Conservation (phyloP, 2,329 filamentous ascomycete species). For the Elsinoe batatas region DNA sequence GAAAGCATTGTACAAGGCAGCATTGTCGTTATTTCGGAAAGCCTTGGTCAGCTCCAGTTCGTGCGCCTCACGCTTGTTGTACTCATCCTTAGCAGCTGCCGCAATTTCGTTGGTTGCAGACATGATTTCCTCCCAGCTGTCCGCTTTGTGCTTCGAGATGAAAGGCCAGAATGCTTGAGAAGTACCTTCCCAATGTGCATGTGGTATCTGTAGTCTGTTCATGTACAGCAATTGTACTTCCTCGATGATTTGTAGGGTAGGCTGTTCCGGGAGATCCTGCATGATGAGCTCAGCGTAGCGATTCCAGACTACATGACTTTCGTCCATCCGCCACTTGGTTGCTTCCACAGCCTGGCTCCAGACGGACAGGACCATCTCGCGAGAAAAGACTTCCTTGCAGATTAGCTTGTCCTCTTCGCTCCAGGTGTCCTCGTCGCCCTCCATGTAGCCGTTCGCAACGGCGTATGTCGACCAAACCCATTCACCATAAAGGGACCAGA, state of each 20-base stretch:
- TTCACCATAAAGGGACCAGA: constrained; percentile 71
- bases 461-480: constrained; percentile 65
- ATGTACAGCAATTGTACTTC: constrained; percentile 60
- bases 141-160: constrained; percentile 53
- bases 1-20: constrained; percentile 46
- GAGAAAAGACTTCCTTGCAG: constrained; percentile 61
- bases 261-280: constrained; percentile 53
- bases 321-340: constrained; percentile 63
- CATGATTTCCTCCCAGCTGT: constrained; percentile 67
- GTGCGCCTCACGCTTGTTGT: constrained; percentile 54
- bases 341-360: constrained; percentile 64
- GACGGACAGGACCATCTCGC: constrained; percentile 55
- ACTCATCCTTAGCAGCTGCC: constrained; percentile 53
- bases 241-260: constrained; percentile 47
- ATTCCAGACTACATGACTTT: constrained; percentile 72
- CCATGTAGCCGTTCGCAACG: constrained; percentile 51
- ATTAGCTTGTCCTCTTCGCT: constrained; percentile 58
- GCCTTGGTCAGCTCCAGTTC: constrained; percentile 58
- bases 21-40: constrained; percentile 44
- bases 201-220: constrained; percentile 61
- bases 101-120: constrained; percentile 54
- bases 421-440: constrained; percentile 33
- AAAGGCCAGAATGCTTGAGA: constrained; percentile 66
- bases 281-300: constrained; percentile 64
- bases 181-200: constrained; percentile 65